Evolutionary conservation across 169 alveolate species (phyloP).

Genomic region (Cystoisospora suis): DNA sequence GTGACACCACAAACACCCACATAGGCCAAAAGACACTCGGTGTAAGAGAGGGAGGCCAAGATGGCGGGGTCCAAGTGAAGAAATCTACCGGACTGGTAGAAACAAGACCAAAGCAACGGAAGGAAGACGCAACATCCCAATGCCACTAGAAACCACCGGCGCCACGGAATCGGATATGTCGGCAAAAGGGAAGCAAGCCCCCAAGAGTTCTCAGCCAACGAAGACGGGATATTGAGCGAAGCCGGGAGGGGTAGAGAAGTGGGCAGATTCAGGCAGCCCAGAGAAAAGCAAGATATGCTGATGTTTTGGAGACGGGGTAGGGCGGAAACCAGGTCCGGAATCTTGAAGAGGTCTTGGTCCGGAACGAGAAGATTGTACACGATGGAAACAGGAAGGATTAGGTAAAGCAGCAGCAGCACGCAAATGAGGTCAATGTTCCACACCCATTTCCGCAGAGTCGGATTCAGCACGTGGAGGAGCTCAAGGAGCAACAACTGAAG

Average conservation of each 20-base stretch:
- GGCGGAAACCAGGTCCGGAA: conserved; percentile 37
- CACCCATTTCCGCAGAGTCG: conserved; percentile 35
- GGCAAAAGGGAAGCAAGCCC: not conserved
- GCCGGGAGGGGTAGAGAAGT: conserved; percentile 16
- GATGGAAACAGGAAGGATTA: conserved; percentile 48
- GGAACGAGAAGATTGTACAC: conserved; percentile 39
- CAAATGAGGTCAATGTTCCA: conserved; percentile 53
- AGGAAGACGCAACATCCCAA: conserved; percentile 34
- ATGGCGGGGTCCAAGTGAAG: conserved; percentile 49
- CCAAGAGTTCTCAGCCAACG: not conserved
- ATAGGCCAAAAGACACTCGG: conserved; percentile 56
- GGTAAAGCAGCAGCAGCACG: conserved; percentile 50
- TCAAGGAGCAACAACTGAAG: conserved; percentile 61
- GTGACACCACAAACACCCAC: conserved; percentile 65
- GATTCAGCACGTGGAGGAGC: conserved; percentile 56
- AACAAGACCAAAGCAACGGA: conserved; percentile 55
- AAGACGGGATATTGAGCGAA: not conserved
- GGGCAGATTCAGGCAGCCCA: not conserved
- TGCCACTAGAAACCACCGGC: conserved; percentile 37
- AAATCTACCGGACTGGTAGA: conserved; percentile 59
- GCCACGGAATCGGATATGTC: not conserved
- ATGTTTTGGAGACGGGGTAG: conserved; percentile 9
- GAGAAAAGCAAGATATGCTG: not conserved
- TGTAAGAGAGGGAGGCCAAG: conserved; percentile 39
- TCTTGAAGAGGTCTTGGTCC: conserved; percentile 5